These are phyloP conservation scores for Heritiera littoralis DNA, from an alignment of 345 rosid genomes.

Conservation along the genomic window DNA sequence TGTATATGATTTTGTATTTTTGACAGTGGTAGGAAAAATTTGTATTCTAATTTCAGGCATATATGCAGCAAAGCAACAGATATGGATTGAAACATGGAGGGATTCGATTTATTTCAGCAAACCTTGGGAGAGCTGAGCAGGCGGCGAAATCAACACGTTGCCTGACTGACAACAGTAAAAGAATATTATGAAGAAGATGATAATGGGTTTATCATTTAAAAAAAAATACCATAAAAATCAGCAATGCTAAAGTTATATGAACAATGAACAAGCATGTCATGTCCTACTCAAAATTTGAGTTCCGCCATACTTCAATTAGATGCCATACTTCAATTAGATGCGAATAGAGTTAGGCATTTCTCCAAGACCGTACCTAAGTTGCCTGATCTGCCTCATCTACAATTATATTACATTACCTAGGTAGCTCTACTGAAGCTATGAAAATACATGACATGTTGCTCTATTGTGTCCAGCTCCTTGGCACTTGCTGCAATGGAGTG, in stretches of 20 bases:
- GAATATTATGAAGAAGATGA: not conserved
- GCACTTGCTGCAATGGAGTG: slow-evolving; percentile 17
- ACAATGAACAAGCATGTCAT: too few relatives aligned
- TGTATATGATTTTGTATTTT: too few relatives aligned
- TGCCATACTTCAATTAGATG: not conserved
- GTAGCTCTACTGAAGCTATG: not conserved
- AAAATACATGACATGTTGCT: slow-evolving; percentile 3
- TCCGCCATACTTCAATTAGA: not conserved
- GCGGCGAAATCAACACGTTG: too few relatives aligned
- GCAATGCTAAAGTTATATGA: not conserved
- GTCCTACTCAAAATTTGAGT: too few relatives aligned
- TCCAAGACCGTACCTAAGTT: not conserved
- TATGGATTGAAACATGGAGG: too few relatives aligned
- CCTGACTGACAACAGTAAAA: too few relatives aligned
- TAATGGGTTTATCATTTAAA: too few relatives aligned
- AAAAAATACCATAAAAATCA: not conserved
- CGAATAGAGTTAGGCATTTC: not conserved
- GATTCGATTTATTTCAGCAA: too few relatives aligned
- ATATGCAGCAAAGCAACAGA: too few relatives aligned
- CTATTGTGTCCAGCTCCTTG: slow-evolving; percentile 14
- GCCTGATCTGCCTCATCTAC: not conserved
- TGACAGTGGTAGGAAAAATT: too few relatives aligned
- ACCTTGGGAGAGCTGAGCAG: too few relatives aligned
- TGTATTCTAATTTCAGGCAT: too few relatives aligned
- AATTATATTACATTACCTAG: not conserved